phyloP scores from a whole-genome alignment of 257 asterid species.

The Lavandula angustifolia region DNA sequence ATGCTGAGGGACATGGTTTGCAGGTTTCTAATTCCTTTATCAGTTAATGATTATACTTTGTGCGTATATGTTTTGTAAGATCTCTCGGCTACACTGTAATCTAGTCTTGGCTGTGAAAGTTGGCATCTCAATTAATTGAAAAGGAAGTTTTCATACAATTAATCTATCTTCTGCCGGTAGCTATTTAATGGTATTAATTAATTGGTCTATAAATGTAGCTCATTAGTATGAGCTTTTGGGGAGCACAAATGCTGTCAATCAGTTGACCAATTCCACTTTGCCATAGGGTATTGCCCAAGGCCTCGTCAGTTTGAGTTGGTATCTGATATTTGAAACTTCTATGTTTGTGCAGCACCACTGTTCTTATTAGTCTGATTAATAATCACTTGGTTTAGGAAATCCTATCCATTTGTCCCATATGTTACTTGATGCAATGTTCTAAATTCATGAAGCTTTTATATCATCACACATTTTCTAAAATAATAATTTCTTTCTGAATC shows the following conservation, averaged over 20 bases:
- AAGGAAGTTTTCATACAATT: conserved; percentile 16
- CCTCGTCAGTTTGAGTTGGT: conserved; percentile 5
- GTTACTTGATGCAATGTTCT: conserved; percentile 1
- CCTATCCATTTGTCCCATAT: conserved; percentile 4
- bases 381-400: conserved; percentile 20
- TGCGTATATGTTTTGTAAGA: conserved; percentile 11
- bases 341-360: conserved; percentile 8
- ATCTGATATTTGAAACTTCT: not conserved
- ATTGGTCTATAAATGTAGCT: conserved; percentile 1
- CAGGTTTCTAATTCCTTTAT: conserved; percentile 52
- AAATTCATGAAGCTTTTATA: conserved; percentile 22
- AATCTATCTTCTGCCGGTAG: conserved; percentile 8
- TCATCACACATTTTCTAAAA: conserved; percentile 7
- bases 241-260: conserved; percentile 16
- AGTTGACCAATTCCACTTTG: not conserved
- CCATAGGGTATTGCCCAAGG: not conserved
- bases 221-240: not conserved
- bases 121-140: conserved; percentile 29
- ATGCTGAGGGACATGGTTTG: conserved; percentile 84
- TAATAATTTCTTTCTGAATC: conserved; percentile 26
- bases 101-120: conserved; percentile 24
- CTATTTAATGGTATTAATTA: conserved; percentile 13
- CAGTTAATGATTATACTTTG: conserved; percentile 14
- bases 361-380: conserved; percentile 6
- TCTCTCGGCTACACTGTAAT: conserved; percentile 26